Base-by-base conservation (phyloP, 2,329 filamentous ascomycete genomes). In the Didymella pinodella region DNA sequence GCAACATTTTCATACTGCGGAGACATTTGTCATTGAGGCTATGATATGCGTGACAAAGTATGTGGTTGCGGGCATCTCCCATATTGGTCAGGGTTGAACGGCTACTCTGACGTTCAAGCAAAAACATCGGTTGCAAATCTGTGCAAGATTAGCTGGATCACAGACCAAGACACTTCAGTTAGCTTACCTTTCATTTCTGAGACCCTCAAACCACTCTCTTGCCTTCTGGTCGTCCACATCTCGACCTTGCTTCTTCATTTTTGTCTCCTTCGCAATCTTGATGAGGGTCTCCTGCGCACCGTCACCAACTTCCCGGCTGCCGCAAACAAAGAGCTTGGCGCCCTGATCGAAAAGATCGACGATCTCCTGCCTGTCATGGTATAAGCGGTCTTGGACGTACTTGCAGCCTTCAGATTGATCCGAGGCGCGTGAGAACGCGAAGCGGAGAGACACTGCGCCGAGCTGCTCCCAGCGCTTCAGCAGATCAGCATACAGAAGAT, bases 311-410 rank as follows among this genome's bases (percentile, higher is more conserved):
- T 70, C 74, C 16, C 72, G 57, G 46, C 84, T 86, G 4, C 89
- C 89, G 70, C 89, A 92, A 2, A 90, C 83, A 66, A 85, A 91
- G 0, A 89, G 76, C 67, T 84, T 84, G 0, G 87, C 84, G 0
- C 82, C 83, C 5, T 73, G 62, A 0, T 79, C 74, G 57, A 83
- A 85, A 32, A 86, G 64, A 25, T 77, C 70, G 8, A 78, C 68
- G 2, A 84, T 69, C 10, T 83, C 78, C 16, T 76, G 73, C 0
- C 80, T 70, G 25, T 86, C 82, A 28, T 77, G 74, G 64, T 80
- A 81, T 56, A 87, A 65, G 12, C 80, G 71, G 47, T 87, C 83
- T 63, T 86, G 84, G 1, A 86, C 82, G 60, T 86, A 81, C 60
- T 79, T 79, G 64, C 78, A 85, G 0, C 83, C 85, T 6, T 80